Evolutionary conservation across 129 eudicot genomes (phyloP).

Genomic region (Tagetes patula): DNA sequence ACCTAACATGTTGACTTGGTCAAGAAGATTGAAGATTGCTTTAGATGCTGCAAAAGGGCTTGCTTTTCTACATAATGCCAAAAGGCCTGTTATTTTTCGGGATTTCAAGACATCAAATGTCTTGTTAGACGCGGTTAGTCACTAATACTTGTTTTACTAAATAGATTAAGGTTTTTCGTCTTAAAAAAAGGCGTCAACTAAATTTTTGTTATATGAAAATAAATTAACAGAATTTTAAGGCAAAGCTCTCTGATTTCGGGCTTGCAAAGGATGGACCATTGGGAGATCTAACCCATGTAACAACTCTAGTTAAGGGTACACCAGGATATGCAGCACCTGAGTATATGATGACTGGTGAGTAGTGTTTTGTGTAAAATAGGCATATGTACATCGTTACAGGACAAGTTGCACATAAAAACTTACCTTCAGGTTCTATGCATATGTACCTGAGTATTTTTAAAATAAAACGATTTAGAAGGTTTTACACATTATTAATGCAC

Average conservation of each 20-base stretch:
- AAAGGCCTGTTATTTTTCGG: constrained; percentile 77
- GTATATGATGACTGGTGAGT: constrained; percentile 82
- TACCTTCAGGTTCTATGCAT: background rate
- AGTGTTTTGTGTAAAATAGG: constrained; percentile 7
- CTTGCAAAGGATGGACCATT: constrained; percentile 90
- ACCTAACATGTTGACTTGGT: constrained; percentile 76
- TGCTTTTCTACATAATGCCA: constrained; percentile 91
- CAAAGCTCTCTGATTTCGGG: constrained; percentile 94
- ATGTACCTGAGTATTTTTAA: too few species aligned
- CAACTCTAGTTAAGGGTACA: constrained; percentile 94
- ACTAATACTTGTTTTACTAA: background rate
- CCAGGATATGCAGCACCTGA: constrained; percentile 97
- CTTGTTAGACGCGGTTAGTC: constrained; percentile 84
- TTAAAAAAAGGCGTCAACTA: background rate
- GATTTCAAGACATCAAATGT: constrained; percentile 95
- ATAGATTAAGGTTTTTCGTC: background rate
- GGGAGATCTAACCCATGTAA: constrained; percentile 89
- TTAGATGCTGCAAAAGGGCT: constrained; percentile 97
- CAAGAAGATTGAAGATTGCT: constrained; percentile 82
- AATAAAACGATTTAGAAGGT: background rate
- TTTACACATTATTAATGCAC: background rate
- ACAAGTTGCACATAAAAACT: background rate
- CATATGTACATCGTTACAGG: background rate
- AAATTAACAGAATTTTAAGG: constrained; percentile 71
- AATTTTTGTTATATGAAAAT: background rate